phyloP scores from a whole-genome alignment of 352 stramenopile genomes.

The Phytophthora parvispora region DNA sequence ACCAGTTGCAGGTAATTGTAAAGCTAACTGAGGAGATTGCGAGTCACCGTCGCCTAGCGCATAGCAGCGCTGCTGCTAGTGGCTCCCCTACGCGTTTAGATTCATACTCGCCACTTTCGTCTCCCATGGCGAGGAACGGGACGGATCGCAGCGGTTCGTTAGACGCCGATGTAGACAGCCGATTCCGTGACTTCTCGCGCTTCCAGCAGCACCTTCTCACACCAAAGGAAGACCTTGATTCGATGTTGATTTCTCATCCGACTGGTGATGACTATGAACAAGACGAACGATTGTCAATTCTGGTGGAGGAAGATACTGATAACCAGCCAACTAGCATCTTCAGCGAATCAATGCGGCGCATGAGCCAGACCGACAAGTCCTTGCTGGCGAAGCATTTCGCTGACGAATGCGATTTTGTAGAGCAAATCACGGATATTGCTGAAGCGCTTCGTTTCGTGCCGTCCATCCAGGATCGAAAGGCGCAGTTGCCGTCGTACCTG shows the following conservation, averaged over 20 bases:
- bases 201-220: conserved; percentile 91
- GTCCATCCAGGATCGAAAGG: conserved; percentile 82
- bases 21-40: conserved; percentile 84
- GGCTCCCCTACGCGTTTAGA: conserved; percentile 34
- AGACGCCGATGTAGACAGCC: conserved; percentile 64
- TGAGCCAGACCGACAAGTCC: conserved; percentile 87
- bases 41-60: conserved; percentile 64
- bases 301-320: conserved; percentile 80
- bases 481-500: conserved; percentile 80
- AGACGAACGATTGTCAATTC: conserved; percentile 47
- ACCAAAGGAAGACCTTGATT: conserved; percentile 71
- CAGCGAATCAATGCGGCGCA: conserved; percentile 67
- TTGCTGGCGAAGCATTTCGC: conserved; percentile 87
- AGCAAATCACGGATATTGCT: conserved; percentile 91
- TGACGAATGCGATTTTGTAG: conserved; percentile 90
- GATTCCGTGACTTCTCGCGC: conserved; percentile 87
- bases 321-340: conserved; percentile 83
- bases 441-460: conserved; percentile 88
- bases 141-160: conserved; percentile 26
- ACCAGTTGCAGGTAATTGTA: conserved; percentile 87
- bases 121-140: conserved; percentile 32
- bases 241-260: conserved; percentile 50
- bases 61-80: conserved; percentile 30
- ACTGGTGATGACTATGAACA: conserved; percentile 51
- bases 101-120: conserved; percentile 51